Conservation (phyloP, 257 asterid species). For the Gynochthodes officinalis region DNA sequence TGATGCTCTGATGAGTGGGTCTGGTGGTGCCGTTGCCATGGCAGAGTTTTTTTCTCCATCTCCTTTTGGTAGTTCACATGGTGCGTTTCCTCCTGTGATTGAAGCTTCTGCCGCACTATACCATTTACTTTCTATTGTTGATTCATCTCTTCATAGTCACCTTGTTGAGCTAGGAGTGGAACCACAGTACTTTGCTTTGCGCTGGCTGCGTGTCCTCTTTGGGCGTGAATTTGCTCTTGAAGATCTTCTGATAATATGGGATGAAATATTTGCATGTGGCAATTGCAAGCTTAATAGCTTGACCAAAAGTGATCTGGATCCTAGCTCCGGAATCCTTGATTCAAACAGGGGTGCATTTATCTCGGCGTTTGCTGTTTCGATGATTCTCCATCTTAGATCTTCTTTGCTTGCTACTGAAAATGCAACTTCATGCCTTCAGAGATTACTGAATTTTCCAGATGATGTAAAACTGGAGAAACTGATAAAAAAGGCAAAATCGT, state of each 20-base stretch:
- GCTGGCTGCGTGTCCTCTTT: conserved; percentile 87
- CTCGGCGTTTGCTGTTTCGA: conserved; percentile 89
- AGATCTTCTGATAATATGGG: conserved; percentile 76
- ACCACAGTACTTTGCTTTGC: conserved; percentile 83
- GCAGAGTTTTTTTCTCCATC: conserved; percentile 73
- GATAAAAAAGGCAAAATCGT: conserved; percentile 61
- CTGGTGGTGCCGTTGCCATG: conserved; percentile 75
- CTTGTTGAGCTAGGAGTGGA: conserved; percentile 90
- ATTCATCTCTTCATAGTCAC: conserved; percentile 79
- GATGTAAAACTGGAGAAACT: conserved; percentile 55
- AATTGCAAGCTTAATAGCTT: conserved; percentile 39
- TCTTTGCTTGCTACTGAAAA: conserved; percentile 82
- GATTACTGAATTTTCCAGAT: conserved; percentile 71
- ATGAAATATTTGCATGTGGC: conserved; percentile 63
- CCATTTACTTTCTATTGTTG: conserved; percentile 77
- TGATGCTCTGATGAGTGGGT: conserved; percentile 79
- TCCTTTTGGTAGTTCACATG: conserved; percentile 42
- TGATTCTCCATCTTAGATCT: conserved; percentile 74
- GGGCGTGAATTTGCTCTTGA: conserved; percentile 91
- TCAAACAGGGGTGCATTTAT: conserved; percentile 85
- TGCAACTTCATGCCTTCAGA: conserved; percentile 80
- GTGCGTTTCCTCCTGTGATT: conserved; percentile 71
- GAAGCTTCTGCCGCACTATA: conserved; percentile 80
- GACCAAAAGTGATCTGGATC: conserved; percentile 32
- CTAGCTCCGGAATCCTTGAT: conserved; percentile 49